These are phyloP conservation scores for Phytophthora fragariaefolia DNA, from an alignment of 352 stramenopile species.

Conservation along the genomic window DNA sequence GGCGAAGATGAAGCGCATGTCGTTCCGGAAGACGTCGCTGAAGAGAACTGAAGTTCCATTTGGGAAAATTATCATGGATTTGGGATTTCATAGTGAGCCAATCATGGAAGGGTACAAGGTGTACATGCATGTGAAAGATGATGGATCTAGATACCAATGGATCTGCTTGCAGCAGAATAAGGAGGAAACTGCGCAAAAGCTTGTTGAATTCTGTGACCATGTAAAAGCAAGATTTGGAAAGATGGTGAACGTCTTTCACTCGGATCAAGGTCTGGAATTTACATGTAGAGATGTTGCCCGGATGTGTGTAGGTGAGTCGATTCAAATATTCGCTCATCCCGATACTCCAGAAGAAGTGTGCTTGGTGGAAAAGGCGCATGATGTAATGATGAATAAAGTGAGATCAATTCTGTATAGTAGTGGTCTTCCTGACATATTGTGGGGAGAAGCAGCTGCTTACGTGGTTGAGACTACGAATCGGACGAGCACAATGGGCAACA, in stretches of 20 bases:
- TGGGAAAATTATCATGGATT: conserved; percentile 13
- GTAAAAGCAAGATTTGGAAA: conserved; percentile 7
- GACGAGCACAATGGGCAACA: conserved; percentile 15
- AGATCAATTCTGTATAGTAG: conserved; percentile 11
- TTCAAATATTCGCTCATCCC: conserved; percentile 21
- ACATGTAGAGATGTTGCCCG: background rate
- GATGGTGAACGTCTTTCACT: conserved; percentile 1
- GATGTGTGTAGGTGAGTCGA: conserved; percentile 6
- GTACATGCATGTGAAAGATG: conserved; percentile 22
- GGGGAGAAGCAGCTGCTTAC: conserved; percentile 12
- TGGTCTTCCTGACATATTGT: conserved; percentile 6
- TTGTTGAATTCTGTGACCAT: background rate
- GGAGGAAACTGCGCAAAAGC: conserved; percentile 9
- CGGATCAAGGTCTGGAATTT: conserved; percentile 12
- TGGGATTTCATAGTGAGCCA: conserved; percentile 1
- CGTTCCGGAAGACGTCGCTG: conserved; percentile 1
- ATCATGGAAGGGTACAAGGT: conserved; percentile 5
- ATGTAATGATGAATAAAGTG: conserved; percentile 5
- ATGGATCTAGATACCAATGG: conserved; percentile 17
- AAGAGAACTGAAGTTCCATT: conserved; percentile 2
- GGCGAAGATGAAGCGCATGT: conserved; percentile 26
- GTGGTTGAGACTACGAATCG: conserved; percentile 13
- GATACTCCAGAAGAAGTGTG: background rate
- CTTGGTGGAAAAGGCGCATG: background rate
- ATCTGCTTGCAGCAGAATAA: conserved; percentile 3